Evolutionary conservation across 2,329 filamentous ascomycete genomes (phyloP).

Genomic region (Cercospora sp.): DNA sequence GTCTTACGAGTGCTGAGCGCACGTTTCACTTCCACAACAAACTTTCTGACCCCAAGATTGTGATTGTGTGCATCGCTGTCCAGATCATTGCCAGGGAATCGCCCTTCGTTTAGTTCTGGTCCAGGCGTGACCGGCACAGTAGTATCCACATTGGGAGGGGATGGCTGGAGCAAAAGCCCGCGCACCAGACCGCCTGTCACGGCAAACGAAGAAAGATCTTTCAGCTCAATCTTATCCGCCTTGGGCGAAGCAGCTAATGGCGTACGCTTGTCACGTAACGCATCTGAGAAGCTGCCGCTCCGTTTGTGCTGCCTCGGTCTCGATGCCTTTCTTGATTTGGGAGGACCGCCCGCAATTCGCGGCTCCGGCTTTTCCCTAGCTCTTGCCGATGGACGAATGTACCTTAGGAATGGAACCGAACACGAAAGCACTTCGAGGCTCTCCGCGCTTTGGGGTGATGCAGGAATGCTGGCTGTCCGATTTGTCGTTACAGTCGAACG

Average conservation of each 20-base stretch:
- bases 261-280: constrained; percentile 67
- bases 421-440: constrained; percentile 62
- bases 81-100: constrained; percentile 15
- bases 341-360: constrained; percentile 7
- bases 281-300: constrained; percentile 85
- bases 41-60: constrained; percentile 73
- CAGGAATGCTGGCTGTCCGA: constrained; percentile 40
- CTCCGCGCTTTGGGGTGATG: constrained; percentile 49
- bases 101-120: constrained; percentile 22
- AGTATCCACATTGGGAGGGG: constrained; percentile 73
- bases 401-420: constrained; percentile 52
- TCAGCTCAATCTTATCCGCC: constrained; percentile 40
- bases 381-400: constrained; percentile 27
- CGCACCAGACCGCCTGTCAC: constrained; percentile 83
- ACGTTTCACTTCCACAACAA: constrained; percentile 82
- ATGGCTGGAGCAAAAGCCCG: constrained; percentile 79
- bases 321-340: constrained; percentile 9
- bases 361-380: constrained; percentile 21
- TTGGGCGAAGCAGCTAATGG: constrained; percentile 54
- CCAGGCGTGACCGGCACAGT: constrained; percentile 51
- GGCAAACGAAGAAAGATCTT: constrained; percentile 58
- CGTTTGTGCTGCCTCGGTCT: constrained; percentile 66
- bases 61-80: constrained; percentile 38
- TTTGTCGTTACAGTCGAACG: constrained; percentile 23
- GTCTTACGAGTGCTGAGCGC: constrained; percentile 62